phyloP scores from a whole-genome alignment of 257 asterid species.

The Ilex asprella region DNA sequence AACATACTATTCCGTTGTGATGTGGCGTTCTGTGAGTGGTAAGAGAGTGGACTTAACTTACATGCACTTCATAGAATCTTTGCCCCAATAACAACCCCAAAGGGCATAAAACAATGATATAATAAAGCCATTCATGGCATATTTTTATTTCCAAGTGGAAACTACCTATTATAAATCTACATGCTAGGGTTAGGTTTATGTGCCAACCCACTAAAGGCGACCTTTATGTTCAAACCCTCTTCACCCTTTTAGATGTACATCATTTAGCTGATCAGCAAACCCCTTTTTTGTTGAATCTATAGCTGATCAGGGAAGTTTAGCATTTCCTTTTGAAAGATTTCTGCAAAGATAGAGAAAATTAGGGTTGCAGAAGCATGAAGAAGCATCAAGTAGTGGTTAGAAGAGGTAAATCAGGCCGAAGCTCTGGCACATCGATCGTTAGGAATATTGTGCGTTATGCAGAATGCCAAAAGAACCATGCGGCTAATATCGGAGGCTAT shows the following conservation, averaged over 20 bases:
- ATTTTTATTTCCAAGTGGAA: constrained; percentile 1
- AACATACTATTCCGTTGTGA: not conserved
- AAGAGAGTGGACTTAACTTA: too few relatives aligned
- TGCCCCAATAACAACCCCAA: constrained; percentile 6
- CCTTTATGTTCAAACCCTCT: constrained; percentile 1
- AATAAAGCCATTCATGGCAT: constrained; percentile 11
- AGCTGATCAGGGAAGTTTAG: too few relatives aligned
- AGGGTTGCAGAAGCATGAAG: constrained; percentile 13
- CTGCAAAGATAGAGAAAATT: not conserved
- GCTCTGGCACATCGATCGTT: constrained; percentile 10
- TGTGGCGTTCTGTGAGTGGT: too few relatives aligned
- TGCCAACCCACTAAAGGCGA: constrained; percentile 4
- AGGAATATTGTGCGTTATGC: constrained; percentile 30
- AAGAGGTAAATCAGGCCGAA: constrained; percentile 18
- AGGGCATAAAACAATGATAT: constrained; percentile 26
- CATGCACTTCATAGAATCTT: not conserved
- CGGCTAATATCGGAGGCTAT: constrained; percentile 53
- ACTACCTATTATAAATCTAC: constrained; percentile 8
- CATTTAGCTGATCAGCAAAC: too few relatives aligned
- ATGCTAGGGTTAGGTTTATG: constrained; percentile 19
- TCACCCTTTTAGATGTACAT: too few relatives aligned
- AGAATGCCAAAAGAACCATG: constrained; percentile 60
- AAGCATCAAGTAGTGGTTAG: constrained; percentile 19
- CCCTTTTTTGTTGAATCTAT: too few relatives aligned
- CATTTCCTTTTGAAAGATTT: too few relatives aligned